These are phyloP conservation scores for Leccinum ochraceum DNA, from an alignment of 768 basidiomycete species.

Conservation along the genomic window DNA sequence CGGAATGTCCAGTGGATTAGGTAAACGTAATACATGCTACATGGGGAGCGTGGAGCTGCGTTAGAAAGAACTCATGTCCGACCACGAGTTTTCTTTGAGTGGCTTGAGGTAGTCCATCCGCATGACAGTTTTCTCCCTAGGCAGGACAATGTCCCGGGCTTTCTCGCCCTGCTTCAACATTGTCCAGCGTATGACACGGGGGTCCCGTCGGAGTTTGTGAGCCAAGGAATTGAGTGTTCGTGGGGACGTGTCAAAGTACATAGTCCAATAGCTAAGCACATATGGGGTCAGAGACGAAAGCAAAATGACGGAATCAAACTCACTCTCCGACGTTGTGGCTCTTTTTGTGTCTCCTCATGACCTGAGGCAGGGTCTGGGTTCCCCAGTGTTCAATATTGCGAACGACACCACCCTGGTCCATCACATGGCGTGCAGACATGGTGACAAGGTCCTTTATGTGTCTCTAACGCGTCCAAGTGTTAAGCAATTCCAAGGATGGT, in stretches of 20 bases:
- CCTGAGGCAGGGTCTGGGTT: conserved; percentile 67
- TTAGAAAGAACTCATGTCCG: conserved; percentile 22
- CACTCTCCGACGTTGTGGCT: conserved; percentile 72
- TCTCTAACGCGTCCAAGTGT: conserved; percentile 41
- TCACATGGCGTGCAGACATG: conserved; percentile 68
- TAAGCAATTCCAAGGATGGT: neutral
- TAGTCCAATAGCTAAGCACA: conserved; percentile 75
- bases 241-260: conserved; percentile 89
- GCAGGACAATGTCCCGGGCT: conserved; percentile 63
- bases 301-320: conserved; percentile 36
- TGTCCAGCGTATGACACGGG: conserved; percentile 82
- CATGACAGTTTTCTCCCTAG: conserved; percentile 47
- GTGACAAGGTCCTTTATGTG: conserved; percentile 76
- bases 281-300: conserved; percentile 7
- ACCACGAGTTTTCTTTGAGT: conserved; percentile 28
- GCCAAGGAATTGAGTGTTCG: conserved; percentile 64
- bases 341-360: conserved; percentile 64
- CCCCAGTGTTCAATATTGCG: conserved; percentile 79
- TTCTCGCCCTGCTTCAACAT: conserved; percentile 76
- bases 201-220: conserved; percentile 70
- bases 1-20: neutral
- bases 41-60: neutral
- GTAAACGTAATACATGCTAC: neutral
- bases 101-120: conserved; percentile 28
- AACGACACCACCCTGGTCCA: conserved; percentile 79